Evolutionary conservation across 2,329 filamentous ascomycete species (phyloP).

Genomic region (Ophioceras dolichostomum): DNA sequence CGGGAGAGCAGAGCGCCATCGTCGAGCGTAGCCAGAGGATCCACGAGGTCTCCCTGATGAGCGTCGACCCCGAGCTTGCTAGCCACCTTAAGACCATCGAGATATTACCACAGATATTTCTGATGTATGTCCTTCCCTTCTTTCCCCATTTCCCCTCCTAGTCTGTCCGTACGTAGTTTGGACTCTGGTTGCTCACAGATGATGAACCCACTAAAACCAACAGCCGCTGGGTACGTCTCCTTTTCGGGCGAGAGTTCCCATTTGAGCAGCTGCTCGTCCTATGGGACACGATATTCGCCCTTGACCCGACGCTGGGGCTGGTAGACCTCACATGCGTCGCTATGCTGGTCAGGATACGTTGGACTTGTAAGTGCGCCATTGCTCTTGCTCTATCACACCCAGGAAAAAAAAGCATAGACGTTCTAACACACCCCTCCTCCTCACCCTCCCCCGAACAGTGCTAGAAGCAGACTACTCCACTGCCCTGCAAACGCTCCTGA

Average conservation of each 20-base stretch:
- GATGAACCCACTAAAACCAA: background rate
- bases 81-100: conserved; percentile 72
- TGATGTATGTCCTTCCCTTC: conserved; percentile 51
- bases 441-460: conserved; percentile 35
- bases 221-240: conserved; percentile 82
- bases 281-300: conserved; percentile 86
- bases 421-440: background rate
- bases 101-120: conserved; percentile 89
- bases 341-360: conserved; percentile 86
- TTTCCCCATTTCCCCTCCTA: too few species aligned
- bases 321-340: conserved; percentile 87
- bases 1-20: conserved; percentile 47
- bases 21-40: conserved; percentile 78
- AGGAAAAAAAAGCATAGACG: background rate
- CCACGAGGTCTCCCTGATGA: conserved; percentile 67
- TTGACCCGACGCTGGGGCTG: conserved; percentile 67
- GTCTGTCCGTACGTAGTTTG: too few species aligned
- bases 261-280: conserved; percentile 74
- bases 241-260: conserved; percentile 88
- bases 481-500: conserved; percentile 69
- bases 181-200: conserved; percentile 6
- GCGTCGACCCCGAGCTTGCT: conserved; percentile 27
- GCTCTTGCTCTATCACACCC: background rate
- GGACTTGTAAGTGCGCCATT: conserved; percentile 52
- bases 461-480: conserved; percentile 79